Base-by-base conservation (phyloP, 2,329 filamentous ascomycete genomes). In the Sclerotinia borealis region DNA sequence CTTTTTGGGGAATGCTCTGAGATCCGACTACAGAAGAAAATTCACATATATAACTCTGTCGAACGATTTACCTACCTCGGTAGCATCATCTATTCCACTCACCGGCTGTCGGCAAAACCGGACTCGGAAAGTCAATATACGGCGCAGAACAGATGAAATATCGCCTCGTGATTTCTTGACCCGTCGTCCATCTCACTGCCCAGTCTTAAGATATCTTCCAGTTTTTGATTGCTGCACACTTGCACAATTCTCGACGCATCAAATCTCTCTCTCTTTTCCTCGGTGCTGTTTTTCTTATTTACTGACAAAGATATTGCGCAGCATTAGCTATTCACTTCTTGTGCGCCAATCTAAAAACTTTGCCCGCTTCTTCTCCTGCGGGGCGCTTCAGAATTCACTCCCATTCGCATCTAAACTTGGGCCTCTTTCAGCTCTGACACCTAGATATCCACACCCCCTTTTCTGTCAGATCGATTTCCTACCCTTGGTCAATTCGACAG, bases 331-430 rank as follows among this genome's bases (percentile, higher is more conserved):
- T 58, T 58, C 29, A n/a, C 39, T 58, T 58, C 54, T 45, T 45
- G 52, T 56, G 54, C 54, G 29, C 39, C 54, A 58, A 27, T 58
- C 34, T 47, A 19, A n/a, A 58, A 45, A 45, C 27, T 45, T 29
- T 13, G 25, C 47, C 54, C 39, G 13, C 29, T 36, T 58, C 54
- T 58, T 7, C 39, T n/a, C 36, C 41, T 58, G 54, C 39, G 39
- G 29, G 54, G 41, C 54, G 45, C 54, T 34, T 41, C 39, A 36
- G 39, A 45, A 58, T 34, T 45, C 54, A 58, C 54, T 45, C 54
- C 29, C 54, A 34, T 45, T 47, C 54, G n/a, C 29, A 45, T 45
- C 29, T 36, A 34, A 58, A 58, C 54, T 58, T 45, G 39, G 29
- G 54, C 29, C 27, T 45, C 54, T 58, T 34, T 58, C 54, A 25